Conservation (phyloP, 2,329 filamentous ascomycete genomes). For the Nemania sp. region DNA sequence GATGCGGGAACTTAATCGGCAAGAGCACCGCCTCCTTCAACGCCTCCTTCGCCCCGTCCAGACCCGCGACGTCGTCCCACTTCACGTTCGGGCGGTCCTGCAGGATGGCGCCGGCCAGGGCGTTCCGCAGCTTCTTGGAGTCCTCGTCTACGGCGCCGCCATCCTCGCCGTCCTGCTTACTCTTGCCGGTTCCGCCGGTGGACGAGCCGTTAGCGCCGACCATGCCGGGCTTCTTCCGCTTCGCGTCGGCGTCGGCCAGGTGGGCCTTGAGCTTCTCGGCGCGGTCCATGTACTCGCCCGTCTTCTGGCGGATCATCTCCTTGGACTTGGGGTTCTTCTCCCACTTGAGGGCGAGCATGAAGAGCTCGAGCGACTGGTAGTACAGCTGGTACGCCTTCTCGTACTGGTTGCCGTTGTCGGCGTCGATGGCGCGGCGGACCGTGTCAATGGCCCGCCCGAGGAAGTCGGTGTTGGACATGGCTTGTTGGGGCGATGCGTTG, state of each 20-base stretch:
- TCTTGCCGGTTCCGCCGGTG: conserved; percentile 71
- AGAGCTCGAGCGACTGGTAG: conserved; percentile 95
- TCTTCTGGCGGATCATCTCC: conserved; percentile 96
- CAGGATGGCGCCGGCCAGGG: conserved; percentile 90
- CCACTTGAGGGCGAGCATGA: conserved; percentile 99
- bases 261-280: conserved; percentile 98
- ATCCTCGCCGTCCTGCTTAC: conserved; percentile 63
- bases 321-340: conserved; percentile 98
- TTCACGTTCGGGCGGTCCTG: conserved; percentile 95
- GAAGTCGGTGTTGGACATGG: conserved; percentile 97
- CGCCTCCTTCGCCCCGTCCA: conserved; percentile 95
- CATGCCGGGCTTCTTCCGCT: conserved; percentile 76
- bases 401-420: conserved; percentile 95
- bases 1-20: conserved; percentile 97
- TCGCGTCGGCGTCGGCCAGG: conserved; percentile 78
- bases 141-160: conserved; percentile 84
- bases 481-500: conserved; percentile 38
- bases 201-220: conserved; percentile 79
- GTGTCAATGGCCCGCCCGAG: conserved; percentile 95
- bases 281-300: conserved; percentile 96
- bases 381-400: conserved; percentile 97
- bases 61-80: conserved; percentile 97
- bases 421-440: conserved; percentile 97
- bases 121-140: conserved; percentile 92
- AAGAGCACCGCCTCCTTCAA: conserved; percentile 97